Evolutionary conservation across 495 filamentous ascomycete species (phyloP).

Genomic region (Penicillium bovifimosum): DNA sequence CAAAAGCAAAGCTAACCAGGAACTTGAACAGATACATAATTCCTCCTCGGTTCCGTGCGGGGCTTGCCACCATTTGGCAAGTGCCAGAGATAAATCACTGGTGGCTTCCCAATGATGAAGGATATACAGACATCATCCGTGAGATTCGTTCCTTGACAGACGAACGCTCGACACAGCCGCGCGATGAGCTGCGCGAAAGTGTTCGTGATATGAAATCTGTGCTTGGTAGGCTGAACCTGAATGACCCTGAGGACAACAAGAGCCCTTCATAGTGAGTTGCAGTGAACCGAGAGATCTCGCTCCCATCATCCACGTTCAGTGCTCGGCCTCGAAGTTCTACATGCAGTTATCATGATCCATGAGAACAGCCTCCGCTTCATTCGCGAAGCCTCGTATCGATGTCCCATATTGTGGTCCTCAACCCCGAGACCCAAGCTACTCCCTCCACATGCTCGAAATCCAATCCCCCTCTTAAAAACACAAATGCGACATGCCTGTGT

Average conservation of each 20-base stretch:
- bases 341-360: neutral
- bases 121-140: conserved; percentile 62
- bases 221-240: conserved; percentile 49
- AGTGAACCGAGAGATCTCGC: neutral
- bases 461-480: neutral
- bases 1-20: conserved; percentile 7
- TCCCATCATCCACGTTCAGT: neutral
- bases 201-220: conserved; percentile 71
- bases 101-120: conserved; percentile 85
- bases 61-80: conserved; percentile 67
- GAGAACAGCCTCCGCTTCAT: neutral
- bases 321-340: neutral
- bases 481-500: neutral
- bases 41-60: conserved; percentile 63
- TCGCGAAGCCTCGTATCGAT: neutral
- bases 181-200: conserved; percentile 58
- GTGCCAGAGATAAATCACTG: conserved; percentile 64
- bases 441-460: neutral
- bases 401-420: neutral
- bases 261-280: conserved; percentile 6
- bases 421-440: neutral
- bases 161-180: conserved; percentile 57
- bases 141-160: conserved; percentile 72
- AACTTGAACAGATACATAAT: conserved; percentile 65
- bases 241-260: conserved; percentile 33